Evolutionary conservation across 176 grass and related monocot species (phyloP), one percentile per base, ranked within the genome.

Genomic region (Ensete glaucum): DNA sequence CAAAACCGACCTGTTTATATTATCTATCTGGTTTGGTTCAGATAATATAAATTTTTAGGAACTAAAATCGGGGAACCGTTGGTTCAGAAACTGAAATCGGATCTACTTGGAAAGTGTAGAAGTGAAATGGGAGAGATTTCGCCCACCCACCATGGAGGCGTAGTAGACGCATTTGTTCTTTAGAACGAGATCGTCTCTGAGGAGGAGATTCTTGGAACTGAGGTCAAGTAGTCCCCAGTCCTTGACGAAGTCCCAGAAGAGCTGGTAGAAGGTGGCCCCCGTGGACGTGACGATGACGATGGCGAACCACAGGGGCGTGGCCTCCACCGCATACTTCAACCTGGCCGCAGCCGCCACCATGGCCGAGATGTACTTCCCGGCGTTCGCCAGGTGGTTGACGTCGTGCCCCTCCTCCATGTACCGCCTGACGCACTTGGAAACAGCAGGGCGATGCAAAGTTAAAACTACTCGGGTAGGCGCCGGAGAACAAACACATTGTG

Each of bases 231-330:
- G 68, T 2, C 85, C 85, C 85, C 85, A 87, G 48, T 87, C 85
- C 64, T 80, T 87, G 50, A 87, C 85, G 15, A 87, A 83, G 72
- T 87, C 85, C 85, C 85, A 87, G 22, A 83, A 87, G 12, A 87
- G 73, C 72, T 87, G 85, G 52, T 87, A 87, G 8, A 53, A 11
- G 9, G 85, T 87, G 11, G 85, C 81, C 6, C 67, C 58, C 5
- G 19, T 80, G 8, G 80, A 87, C 2, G 26, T 69, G 17, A 73
- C 11, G 17, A 87, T 51, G 1, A 80, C 76, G 19, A 57, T 50
- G 17, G 55, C n/a, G 9, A 83, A 64, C 85, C 75, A 83, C 53
- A 19, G 14, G 6, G 48, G 8, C 12, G 70, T 71, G 2, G 21
- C 10, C 1, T 83, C 65, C 76, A 54, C 24, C 6, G 50, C 76